Evolutionary conservation across 225 moss, liverwort and hornwort genomes (phyloP).

Genomic region (Polytrichum formosum): DNA sequence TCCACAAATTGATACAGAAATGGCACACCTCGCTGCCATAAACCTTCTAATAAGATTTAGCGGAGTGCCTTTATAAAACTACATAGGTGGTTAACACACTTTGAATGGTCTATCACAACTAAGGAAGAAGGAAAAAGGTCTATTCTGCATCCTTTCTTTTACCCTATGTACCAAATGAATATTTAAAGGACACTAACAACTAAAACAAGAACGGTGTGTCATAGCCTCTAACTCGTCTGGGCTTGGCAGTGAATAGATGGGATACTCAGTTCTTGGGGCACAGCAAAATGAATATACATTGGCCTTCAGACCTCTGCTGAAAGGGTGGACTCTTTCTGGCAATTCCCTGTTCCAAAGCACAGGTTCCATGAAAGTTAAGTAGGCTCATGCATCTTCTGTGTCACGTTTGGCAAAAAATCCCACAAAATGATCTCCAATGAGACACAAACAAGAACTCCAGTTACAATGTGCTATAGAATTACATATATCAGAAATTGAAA

Average conservation of each 20-base stretch:
- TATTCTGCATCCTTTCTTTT: background rate
- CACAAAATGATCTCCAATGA: no score
- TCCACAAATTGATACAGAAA: background rate
- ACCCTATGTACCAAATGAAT: conserved; percentile 7
- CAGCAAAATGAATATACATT: conserved; percentile 62
- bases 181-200: conserved; percentile 53
- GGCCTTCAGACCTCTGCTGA: conserved; percentile 44
- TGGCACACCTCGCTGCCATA: background rate
- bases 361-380: no score
- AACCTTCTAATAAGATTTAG: background rate
- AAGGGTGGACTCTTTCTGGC: conserved; percentile 52
- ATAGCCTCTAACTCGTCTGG: conserved; percentile 50
- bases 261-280: conserved; percentile 44
- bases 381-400: no score
- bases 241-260: conserved; percentile 57
- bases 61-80: background rate
- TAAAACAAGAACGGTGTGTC: conserved; percentile 48
- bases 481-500: no score
- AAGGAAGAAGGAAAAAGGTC: background rate
- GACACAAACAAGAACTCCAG: no score
- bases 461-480: no score
- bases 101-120: background rate
- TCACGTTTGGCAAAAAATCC: no score
- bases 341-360: conserved; percentile 14
- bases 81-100: background rate